Evolutionary conservation across 768 basidiomycete genomes (phyloP), one percentile per base, ranked within the genome.

Genomic region (Suillus alpinus): DNA sequence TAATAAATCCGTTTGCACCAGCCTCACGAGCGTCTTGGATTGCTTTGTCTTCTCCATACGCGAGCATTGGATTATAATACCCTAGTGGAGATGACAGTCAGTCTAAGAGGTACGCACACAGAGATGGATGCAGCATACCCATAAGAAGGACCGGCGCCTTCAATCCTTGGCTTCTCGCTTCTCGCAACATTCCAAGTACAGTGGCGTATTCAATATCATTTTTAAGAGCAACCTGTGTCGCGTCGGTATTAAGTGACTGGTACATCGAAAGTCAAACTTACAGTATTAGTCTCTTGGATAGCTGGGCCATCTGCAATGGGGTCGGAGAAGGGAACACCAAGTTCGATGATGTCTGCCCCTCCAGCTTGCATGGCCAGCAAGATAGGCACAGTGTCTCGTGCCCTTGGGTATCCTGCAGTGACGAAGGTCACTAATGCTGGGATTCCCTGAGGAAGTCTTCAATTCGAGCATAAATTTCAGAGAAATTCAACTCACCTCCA

Each of bases 1-100:
- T 86, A 66, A 98, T 95, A 71, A 95, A 99, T 1, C 97, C 97
- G 73, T 96, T 98, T 0, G 94, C 97, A 16, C 96, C 96, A 18
- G 94, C 94, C 60, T 88, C 87, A 50, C 77, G 81, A 2, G 95
- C 95, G 71, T 97, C 95, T 58, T 87, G 85, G 29, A 98, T 94
- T 5, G 96, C 91, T 72, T 86, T 91, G 62, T 96, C 92, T 76
- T 99, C 97, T 3, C 95, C 95, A 67, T 98, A 96, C 0, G 95
- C 93, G 46, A 98, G 81, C 39, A 98, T 74, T 14, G 97, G 96
- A 71, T 99, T 99, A 76, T 97, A 98, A 77, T 99, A 99, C 37
- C 96, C 96, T 98, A 65, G 5, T 55, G 32, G 31, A 16, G 34
- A 37, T 44, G 41, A 62, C 49, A 31, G 53, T 65, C 8, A 62